Base-by-base conservation (phyloP, 768 basidiomycete species). In the Leucocoprinus leucothites region DNA sequence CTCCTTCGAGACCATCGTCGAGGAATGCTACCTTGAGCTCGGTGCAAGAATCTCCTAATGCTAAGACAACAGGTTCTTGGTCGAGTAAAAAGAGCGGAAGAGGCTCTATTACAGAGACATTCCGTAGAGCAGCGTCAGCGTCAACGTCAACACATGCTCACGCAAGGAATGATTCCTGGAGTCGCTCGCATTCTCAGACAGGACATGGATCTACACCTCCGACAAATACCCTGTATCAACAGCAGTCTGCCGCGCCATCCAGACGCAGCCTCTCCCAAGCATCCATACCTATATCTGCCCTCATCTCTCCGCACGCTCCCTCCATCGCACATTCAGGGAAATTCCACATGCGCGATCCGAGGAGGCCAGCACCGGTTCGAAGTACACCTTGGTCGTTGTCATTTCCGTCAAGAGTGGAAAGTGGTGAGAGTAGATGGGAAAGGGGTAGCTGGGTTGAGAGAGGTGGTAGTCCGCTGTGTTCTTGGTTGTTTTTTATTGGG, bases 341-440 rank as follows among this genome's bases (percentile, higher is more conserved):
- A 16, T 91, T 84, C 61, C 87, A 91, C 63, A 91, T 91, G 89
- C 82, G 86, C 31, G 89, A 91, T 67, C 89, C 88, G 0, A 79
- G 83, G 18, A 85, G 75, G 60, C 87, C 87, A 3, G 77, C 80
- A 0, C 82, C 78, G 42, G 68, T 80, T 3, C 76, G 79, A 53
- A 70, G 74, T 49, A 89, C 89, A 1, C 74, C 80, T 6, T 91
- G 87, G 89, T 63, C 75, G 14, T 74, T 87, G 51, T 75, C 75
- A 8, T 75, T 82, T 49, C 75, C 76, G 18, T 64, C 65, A 8
- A 57, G 63, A 18, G 60, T 57, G 22, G 65, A 69, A 8, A 61
- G 58, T 0, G 71, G 61, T n/a, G 67, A 67, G 51, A 61, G 63
- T 35, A 64, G 68, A 22, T 70, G 71, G 67, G 61, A 64, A 6